A percentile compares a stretch with the other conserved stretches of the same genome.
Evolutionary conservation across 306 rosid species (phyloP).

Genomic region (Cucumis melo): DNA sequence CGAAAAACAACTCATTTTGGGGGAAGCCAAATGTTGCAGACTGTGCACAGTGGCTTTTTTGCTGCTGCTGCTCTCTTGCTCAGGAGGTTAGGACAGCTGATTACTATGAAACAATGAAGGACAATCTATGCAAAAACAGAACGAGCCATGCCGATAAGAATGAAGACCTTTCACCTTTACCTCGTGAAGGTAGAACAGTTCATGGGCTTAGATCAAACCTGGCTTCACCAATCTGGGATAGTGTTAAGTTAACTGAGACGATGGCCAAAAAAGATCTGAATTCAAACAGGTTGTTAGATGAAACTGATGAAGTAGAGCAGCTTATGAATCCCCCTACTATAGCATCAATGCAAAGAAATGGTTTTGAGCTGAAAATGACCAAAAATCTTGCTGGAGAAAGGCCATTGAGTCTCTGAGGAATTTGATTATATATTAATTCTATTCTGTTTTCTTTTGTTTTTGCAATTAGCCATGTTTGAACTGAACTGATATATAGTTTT

Average conservation of each 20-base stretch:
- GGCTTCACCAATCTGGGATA: slow-evolving; percentile 11
- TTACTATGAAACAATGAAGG: slow-evolving; percentile 23
- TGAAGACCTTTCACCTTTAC: slow-evolving; percentile 20
- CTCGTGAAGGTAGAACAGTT: slow-evolving; percentile 19
- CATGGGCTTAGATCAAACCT: slow-evolving; percentile 12
- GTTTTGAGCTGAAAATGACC: not conserved
- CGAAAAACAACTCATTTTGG: slow-evolving; percentile 20
- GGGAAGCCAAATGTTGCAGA: slow-evolving; percentile 31
- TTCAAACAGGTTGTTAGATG: slow-evolving; percentile 7
- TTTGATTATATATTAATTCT: not conserved
- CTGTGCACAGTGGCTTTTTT: slow-evolving; percentile 37
- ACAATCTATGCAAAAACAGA: slow-evolving; percentile 13
- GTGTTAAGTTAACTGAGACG: slow-evolving; percentile 15
- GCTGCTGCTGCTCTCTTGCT: slow-evolving; percentile 52
- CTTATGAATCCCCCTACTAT: slow-evolving; percentile 24
- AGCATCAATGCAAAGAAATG: slow-evolving; percentile 15
- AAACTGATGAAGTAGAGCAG: slow-evolving; percentile 8
- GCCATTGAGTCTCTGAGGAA: not conserved
- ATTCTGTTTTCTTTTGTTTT: not conserved
- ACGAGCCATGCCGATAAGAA: not conserved
- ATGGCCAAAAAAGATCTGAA: slow-evolving; percentile 6
- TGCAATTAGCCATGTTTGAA: not conserved
- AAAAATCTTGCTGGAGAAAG: not conserved
- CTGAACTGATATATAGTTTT: not conserved
- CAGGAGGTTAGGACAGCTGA: slow-evolving; percentile 44